Evolutionary conservation across 352 stramenopile species (phyloP), one percentile per base, ranked within the genome.

Genomic region (Globisporangium canariense): DNA sequence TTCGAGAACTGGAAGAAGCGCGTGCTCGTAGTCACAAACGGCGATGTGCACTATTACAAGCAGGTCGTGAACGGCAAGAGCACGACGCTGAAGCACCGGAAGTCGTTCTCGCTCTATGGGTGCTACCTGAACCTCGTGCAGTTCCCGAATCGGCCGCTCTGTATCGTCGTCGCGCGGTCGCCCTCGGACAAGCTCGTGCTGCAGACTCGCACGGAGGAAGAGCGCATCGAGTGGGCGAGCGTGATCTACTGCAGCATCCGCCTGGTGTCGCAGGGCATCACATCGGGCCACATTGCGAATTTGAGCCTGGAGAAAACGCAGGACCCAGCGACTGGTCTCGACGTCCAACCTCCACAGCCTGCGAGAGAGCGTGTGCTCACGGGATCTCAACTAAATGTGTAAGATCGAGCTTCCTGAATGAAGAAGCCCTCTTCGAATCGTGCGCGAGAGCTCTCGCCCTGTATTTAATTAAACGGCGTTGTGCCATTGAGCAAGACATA

Each of bases 1-100:
- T 90, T 96, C 64, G 81, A 93, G 67, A 94, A 93, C 73, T 96
- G 88, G 88, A 96, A 94, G 59, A 76, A 74, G 50, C 88, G 88
- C 34, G 78, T 94, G 28, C 64, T 96, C 11, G 71, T 96, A 32
- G 81, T 96, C 22, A 83, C 81, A 43, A 90, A 92, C 50, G 86
- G 88, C 0, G 77, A 91, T 50, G 89, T 96, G 40, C 83, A 85
- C 65, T 94, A 94, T 63, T 92, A 83, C 75, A 91, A 93, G 66
- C 74, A 91, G 65, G 73, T 90, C 34, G 73, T 52, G 36, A 69
- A 55, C 5, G 71, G 66, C 49, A 78, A 73, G 63, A 67, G 46
- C 14, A 57, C 68, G 25, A 74, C 72, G 51, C 83, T 94, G 52
- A 93, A 92, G 70, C 79, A 91, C 52, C 84, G 83, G 74, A 93